Base-by-base conservation (phyloP, 2,329 filamentous ascomycete species). In the Fusarium stilboides region DNA sequence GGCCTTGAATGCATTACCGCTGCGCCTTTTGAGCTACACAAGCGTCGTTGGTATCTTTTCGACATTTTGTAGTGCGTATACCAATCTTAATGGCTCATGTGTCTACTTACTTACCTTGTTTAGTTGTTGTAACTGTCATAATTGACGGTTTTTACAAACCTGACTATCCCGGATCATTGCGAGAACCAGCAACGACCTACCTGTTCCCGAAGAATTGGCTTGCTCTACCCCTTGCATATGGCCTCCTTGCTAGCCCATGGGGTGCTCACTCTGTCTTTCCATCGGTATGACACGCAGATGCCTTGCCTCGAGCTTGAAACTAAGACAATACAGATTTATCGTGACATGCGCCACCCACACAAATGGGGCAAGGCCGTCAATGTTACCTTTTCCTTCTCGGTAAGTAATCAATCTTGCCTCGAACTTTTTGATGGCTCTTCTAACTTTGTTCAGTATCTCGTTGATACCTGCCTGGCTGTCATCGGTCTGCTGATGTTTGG, bases 401-500 rank as follows among this genome's bases (percentile, higher is more conserved):
- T 92, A 84, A 77, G 88, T 79, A 28, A 31, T 37, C 20, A 24
- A 14, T 24, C 24, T 14, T 12, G 7, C 26, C 22, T 26, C 20
- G 3, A 13, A 14, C 8, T 24, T 28, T 20, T 42, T 7, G 22
- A 15, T 22, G 6, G 50, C 24, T 26, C 39, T 15, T 40, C 62
- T 74, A 44, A 56, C 33, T 40, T 13, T 7, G 8, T 17, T 37
- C 57, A 92, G 89, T 95, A 93, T 77, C 76, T 93, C 20, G 86
- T 98, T 14, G 95, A 98, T 78, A 86, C 91, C 26, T 87, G 89
- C 45, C 94, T 97, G 77, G 94, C 94, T 26, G 87, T 96, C 44
- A 88, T 92, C 13, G 95, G 96, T 39, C 87, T 96, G 60, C 86
- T 98, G 69, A 98, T 99, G 95, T 99, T 98, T 78, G 95, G 95